Percentiles rank a stretch among this genome's conserved stretches.
Conservation (phyloP, 495 filamentous ascomycete genomes). For the Aspergillus funiculosus region DNA sequence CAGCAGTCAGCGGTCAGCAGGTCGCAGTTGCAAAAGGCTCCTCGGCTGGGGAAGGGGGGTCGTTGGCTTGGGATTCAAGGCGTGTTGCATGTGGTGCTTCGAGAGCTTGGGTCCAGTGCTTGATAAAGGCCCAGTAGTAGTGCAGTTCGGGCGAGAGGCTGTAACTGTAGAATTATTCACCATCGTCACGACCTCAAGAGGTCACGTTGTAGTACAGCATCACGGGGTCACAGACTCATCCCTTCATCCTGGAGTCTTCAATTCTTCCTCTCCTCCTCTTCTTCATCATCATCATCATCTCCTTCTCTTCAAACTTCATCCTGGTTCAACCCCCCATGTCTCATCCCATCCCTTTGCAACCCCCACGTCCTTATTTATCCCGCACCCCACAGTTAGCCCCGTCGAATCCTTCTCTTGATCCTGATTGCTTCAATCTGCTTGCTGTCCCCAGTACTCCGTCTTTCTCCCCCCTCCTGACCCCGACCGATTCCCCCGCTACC, state of each 20-base stretch:
- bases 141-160: no score
- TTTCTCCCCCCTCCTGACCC: conserved; percentile 1
- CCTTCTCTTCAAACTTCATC: no score
- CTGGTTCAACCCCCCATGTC: not conserved
- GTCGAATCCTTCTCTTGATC: conserved; percentile 4
- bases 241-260: not conserved
- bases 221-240: not conserved
- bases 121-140: no score
- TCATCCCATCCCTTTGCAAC: conserved; percentile 2
- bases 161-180: no score
- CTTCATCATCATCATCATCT: not conserved
- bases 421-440: conserved; percentile 6
- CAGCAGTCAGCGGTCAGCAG: no score
- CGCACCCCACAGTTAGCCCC: conserved; percentile 4
- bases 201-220: no score
- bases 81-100: no score
- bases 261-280: not conserved
- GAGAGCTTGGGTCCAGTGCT: no score
- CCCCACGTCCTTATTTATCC: conserved; percentile 12
- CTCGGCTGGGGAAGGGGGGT: no score
- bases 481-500: conserved; percentile 6
- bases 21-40: no score
- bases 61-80: no score
- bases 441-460: conserved; percentile 5
- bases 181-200: no score